These are phyloP conservation scores for Sporothrix luriei DNA, from an alignment of 2,329 filamentous ascomycete genomes.

Conservation along the genomic window DNA sequence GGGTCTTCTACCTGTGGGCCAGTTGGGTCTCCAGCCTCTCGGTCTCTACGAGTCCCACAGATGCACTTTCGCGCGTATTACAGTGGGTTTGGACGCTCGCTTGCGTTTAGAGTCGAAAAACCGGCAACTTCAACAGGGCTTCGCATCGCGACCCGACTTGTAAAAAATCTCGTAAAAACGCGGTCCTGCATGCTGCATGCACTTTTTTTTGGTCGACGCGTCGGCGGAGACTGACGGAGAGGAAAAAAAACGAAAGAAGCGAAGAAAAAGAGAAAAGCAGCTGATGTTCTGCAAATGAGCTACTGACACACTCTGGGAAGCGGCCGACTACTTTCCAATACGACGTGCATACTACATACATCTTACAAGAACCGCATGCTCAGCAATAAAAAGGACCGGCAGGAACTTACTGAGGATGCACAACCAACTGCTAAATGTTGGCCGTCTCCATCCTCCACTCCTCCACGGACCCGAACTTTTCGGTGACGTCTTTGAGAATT, in stretches of 20 bases:
- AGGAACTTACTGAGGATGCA: neutral
- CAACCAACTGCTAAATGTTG: neutral
- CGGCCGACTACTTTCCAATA: too few species aligned
- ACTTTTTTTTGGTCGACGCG: neutral
- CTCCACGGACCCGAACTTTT: constrained; percentile 8
- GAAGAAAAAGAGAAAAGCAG: neutral
- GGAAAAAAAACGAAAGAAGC: too few species aligned
- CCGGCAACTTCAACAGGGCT: too few species aligned
- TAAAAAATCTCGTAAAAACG: neutral
- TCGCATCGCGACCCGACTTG: neutral
- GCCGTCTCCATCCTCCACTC: neutral
- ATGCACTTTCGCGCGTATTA: constrained; percentile 9
- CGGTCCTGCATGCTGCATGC: constrained; percentile 22
- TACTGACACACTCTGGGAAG: too few species aligned
- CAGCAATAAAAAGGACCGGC: neutral
- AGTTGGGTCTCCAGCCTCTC: neutral
- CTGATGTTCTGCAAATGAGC: neutral
- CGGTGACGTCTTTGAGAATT: constrained; percentile 13
- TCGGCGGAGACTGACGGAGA: neutral
- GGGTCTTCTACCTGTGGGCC: constrained; percentile 1
- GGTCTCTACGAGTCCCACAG: neutral
- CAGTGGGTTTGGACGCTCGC: neutral
- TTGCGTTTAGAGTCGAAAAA: neutral
- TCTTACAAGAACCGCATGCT: too few species aligned
- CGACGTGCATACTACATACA: too few species aligned